Percentiles rank a stretch among this genome's conserved stretches.
These are phyloP conservation scores for Mycothermus thermophilus DNA, from an alignment of 495 filamentous ascomycete species.

Conservation along the genomic window DNA sequence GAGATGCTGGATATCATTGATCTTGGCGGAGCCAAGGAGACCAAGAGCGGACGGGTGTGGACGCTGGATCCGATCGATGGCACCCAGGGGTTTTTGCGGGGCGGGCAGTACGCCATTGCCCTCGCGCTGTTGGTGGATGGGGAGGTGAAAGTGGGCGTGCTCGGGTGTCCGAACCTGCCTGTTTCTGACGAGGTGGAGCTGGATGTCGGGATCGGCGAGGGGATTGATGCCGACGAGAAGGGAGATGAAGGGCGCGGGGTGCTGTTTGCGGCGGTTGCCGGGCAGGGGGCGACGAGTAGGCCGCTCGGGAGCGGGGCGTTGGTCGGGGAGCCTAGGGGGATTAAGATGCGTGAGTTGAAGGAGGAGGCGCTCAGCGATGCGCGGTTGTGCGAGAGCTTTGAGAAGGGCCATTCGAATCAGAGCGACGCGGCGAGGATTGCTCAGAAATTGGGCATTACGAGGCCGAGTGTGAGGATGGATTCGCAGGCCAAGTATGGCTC, in stretches of 20 bases:
- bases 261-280: conserved; percentile 64
- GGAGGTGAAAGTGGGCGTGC: conserved; percentile 84
- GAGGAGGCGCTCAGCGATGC: conserved; percentile 65
- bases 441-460: conserved; percentile 67
- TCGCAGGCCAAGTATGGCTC: conserved; percentile 96
- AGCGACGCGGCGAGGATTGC: conserved; percentile 77
- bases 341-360: conserved; percentile 62
- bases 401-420: conserved; percentile 80
- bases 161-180: conserved; percentile 90
- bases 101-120: conserved; percentile 96
- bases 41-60: conserved; percentile 76
- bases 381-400: conserved; percentile 90
- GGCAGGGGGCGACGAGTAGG: conserved; percentile 64
- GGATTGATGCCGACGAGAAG: conserved; percentile 52
- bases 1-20: conserved; percentile 81
- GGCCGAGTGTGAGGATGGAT: conserved; percentile 79
- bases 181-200: conserved; percentile 61
- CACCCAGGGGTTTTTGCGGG: conserved; percentile 90
- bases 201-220: conserved; percentile 45
- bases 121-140: conserved; percentile 84
- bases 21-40: conserved; percentile 65
- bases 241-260: conserved; percentile 61
- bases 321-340: conserved; percentile 43
- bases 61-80: conserved; percentile 95
- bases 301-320: conserved; percentile 49